A percentile compares a stretch with the other conserved stretches of the same genome.
Conservation (phyloP, 148 eudicot genomes). For the Diospyros kaki region DNA sequence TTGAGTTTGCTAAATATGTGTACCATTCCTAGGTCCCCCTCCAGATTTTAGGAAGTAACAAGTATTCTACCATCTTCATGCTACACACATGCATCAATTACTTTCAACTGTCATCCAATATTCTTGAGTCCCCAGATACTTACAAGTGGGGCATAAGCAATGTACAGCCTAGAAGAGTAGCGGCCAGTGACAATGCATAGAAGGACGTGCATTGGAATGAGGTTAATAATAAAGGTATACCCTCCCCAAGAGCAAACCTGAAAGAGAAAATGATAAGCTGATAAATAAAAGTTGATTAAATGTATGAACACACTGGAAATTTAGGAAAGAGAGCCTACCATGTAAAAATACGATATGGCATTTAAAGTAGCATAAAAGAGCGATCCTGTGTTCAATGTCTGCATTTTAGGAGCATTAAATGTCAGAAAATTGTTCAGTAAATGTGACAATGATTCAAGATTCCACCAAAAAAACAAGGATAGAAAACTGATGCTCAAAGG, state of each 20-base stretch:
- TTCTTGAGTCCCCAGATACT: conserved; percentile 23
- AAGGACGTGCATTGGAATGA: conserved; percentile 94
- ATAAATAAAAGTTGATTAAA: conserved; percentile 1
- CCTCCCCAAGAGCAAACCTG: conserved; percentile 99
- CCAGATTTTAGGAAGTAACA: background rate
- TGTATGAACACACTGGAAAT: conserved; percentile 8
- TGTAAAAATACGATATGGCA: conserved; percentile 84
- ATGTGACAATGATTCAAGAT: background rate
- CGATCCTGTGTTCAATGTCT: conserved; percentile 95
- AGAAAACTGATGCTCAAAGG: background rate
- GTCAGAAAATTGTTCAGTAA: conserved; percentile 19
- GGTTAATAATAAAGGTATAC: conserved; percentile 92
- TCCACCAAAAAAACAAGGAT: background rate
- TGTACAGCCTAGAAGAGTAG: conserved; percentile 82
- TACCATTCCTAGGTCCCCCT: background rate
- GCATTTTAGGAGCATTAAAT: conserved; percentile 28
- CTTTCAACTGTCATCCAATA: background rate
- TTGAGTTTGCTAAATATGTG: background rate
- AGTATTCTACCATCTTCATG: background rate
- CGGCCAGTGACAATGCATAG: conserved; percentile 94
- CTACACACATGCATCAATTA: background rate
- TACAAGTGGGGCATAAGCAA: conserved; percentile 96
- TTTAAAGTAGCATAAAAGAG: conserved; percentile 88
- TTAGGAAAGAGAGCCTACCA: conserved; percentile 46
- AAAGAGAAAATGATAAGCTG: conserved; percentile 10